Conservation (phyloP, 495 filamentous ascomycete species). For the Aspergillus diversus region DNA sequence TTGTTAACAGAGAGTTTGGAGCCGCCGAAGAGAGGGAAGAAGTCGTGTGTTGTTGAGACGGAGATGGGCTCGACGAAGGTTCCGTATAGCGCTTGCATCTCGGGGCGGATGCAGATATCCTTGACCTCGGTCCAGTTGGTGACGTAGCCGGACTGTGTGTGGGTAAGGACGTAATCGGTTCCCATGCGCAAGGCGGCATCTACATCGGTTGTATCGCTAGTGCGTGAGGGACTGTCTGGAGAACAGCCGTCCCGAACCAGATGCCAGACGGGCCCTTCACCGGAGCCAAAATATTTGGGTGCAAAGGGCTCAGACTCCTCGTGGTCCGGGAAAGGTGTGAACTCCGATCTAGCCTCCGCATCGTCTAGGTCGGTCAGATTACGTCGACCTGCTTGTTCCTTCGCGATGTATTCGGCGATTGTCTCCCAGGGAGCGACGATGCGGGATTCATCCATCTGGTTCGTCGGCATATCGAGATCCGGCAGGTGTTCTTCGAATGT, state of each 20-base stretch:
- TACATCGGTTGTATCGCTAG: slow-evolving; percentile 34
- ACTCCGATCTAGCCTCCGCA: slow-evolving; percentile 32
- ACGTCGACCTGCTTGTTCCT: slow-evolving; percentile 39
- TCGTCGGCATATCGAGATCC: slow-evolving; percentile 70
- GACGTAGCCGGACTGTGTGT: slow-evolving; percentile 55
- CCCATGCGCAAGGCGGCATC: slow-evolving; percentile 33
- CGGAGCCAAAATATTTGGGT: slow-evolving; percentile 4
- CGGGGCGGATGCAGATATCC: slow-evolving; percentile 61
- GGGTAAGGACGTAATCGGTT: slow-evolving; percentile 37
- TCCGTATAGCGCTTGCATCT: slow-evolving; percentile 62
- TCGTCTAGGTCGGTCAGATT: neutral
- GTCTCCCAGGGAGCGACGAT: slow-evolving; percentile 70
- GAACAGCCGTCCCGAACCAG: slow-evolving; percentile 58
- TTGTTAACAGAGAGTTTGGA: slow-evolving; percentile 72
- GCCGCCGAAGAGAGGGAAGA: slow-evolving; percentile 70
- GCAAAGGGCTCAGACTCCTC: slow-evolving; percentile 14
- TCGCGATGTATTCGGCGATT: slow-evolving; percentile 55
- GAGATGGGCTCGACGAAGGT: slow-evolving; percentile 64
- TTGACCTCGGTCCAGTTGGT: slow-evolving; percentile 60
- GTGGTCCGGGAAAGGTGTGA: slow-evolving; percentile 12
- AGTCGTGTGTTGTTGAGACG: slow-evolving; percentile 52
- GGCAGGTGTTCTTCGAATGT: slow-evolving; percentile 61
- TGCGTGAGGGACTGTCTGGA: slow-evolving; percentile 54
- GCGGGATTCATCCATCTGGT: slow-evolving; percentile 69
- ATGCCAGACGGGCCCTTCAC: slow-evolving; percentile 50